These are phyloP conservation scores for Macaranga tanarius DNA, from an alignment of 441 rosid species.

Conservation along the genomic window DNA sequence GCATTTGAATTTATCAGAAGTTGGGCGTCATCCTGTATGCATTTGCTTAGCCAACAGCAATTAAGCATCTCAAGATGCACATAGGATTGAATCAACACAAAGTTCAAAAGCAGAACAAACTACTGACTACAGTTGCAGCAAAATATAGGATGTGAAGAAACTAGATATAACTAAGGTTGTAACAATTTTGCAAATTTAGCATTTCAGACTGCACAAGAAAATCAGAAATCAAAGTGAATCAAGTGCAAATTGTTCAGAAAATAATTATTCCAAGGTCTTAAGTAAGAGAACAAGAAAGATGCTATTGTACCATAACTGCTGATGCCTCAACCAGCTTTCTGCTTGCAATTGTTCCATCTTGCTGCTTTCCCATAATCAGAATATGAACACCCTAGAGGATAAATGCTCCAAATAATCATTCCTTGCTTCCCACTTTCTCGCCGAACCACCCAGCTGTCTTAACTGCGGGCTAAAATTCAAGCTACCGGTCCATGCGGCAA, in stretches of 20 bases:
- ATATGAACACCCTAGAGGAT: conserved; percentile 4
- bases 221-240: not conserved
- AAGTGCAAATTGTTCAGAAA: not conserved
- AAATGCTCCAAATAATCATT: conserved; percentile 5
- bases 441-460: conserved; percentile 13
- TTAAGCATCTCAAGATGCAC: not conserved
- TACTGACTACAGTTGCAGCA: too few relatives aligned
- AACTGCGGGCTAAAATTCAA: conserved; percentile 1
- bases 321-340: conserved; percentile 37
- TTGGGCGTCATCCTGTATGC: not conserved
- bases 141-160: not conserved
- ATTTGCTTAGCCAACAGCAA: not conserved
- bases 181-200: not conserved
- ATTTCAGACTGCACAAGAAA: not conserved
- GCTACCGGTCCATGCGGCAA: conserved; percentile 15
- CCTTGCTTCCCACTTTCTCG: conserved; percentile 10
- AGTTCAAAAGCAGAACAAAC: not conserved
- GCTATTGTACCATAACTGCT: conserved; percentile 37
- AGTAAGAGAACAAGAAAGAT: not conserved
- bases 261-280: conserved; percentile 6
- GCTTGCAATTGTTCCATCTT: conserved; percentile 36
- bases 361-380: conserved; percentile 41
- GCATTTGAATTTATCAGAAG: conserved; percentile 18
- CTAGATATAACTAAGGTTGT: not conserved
- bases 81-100: not conserved